Conservation (phyloP, 441 rosid genomes). For the Populus hybrid region DNA sequence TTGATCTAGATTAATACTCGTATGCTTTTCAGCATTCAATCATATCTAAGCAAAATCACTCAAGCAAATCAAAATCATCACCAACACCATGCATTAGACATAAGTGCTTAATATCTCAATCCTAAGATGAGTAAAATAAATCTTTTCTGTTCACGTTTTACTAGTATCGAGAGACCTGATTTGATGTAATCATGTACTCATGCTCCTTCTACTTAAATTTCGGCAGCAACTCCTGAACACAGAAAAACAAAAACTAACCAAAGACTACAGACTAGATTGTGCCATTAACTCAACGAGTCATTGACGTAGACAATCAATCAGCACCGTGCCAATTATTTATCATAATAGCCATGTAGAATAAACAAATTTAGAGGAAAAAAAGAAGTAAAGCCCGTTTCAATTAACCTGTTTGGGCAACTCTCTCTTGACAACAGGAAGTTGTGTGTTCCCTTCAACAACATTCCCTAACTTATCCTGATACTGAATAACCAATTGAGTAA, state of each 20-base stretch:
- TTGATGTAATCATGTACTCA: background rate
- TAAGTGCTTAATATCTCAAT: background rate
- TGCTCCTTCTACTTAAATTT: background rate
- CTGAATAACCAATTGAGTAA: conserved; percentile 78
- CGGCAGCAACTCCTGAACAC: background rate
- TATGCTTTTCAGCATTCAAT: background rate
- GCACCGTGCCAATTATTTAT: background rate
- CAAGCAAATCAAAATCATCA: background rate
- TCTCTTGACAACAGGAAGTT: conserved; percentile 69
- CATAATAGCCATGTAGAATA: background rate
- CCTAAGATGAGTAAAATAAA: background rate
- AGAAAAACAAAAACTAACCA: background rate
- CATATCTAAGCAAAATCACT: background rate
- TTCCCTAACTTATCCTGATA: conserved; percentile 94
- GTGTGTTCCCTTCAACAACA: conserved; percentile 94
- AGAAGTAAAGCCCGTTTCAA: background rate
- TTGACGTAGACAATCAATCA: background rate
- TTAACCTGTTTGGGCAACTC: conserved; percentile 86
- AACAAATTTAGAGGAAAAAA: background rate
- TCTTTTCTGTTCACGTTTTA: background rate
- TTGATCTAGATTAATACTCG: background rate
- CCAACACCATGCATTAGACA: background rate
- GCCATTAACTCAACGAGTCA: background rate
- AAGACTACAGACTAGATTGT: background rate
- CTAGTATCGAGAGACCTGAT: background rate